Conservation (phyloP, 331 rosid species). For the Dryas integrifolia region DNA sequence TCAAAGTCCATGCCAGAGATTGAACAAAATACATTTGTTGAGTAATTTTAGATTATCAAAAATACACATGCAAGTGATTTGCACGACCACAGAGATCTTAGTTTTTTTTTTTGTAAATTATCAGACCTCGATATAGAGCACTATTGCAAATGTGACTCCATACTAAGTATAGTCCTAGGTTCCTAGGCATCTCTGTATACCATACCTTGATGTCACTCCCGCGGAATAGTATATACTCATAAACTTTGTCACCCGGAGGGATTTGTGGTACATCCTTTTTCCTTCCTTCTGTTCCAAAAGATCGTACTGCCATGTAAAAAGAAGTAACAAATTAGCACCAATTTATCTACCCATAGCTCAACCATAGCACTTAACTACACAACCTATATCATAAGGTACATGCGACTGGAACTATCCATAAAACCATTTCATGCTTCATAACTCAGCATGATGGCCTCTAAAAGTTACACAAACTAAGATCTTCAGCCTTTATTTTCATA, state of each 20-base stretch:
- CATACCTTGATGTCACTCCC: slow-evolving; percentile 95
- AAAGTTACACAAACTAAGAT: background rate
- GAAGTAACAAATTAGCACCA: background rate
- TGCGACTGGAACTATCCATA: background rate
- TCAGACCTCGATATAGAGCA: background rate
- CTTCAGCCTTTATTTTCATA: background rate
- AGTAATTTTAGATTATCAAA: slow-evolving; percentile 8
- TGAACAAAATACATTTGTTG: background rate
- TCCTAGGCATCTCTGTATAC: background rate
- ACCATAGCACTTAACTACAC: background rate
- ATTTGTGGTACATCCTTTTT: slow-evolving; percentile 83
- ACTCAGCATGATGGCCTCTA: background rate
- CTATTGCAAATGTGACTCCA: background rate
- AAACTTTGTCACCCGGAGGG: slow-evolving; percentile 77
- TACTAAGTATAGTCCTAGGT: background rate
- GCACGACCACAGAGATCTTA: background rate
- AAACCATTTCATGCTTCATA: background rate
- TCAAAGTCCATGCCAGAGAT: background rate
- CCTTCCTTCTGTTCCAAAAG: slow-evolving; percentile 96
- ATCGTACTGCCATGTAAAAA: slow-evolving; percentile 52
- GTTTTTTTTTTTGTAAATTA: background rate
- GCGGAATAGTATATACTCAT: slow-evolving; percentile 84
- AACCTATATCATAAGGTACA: background rate
- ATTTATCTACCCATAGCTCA: background rate
- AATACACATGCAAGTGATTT: no score